Base-by-base conservation (phyloP, 2,329 filamentous ascomycete species). In the Ceratocystis diversiconidia region DNA sequence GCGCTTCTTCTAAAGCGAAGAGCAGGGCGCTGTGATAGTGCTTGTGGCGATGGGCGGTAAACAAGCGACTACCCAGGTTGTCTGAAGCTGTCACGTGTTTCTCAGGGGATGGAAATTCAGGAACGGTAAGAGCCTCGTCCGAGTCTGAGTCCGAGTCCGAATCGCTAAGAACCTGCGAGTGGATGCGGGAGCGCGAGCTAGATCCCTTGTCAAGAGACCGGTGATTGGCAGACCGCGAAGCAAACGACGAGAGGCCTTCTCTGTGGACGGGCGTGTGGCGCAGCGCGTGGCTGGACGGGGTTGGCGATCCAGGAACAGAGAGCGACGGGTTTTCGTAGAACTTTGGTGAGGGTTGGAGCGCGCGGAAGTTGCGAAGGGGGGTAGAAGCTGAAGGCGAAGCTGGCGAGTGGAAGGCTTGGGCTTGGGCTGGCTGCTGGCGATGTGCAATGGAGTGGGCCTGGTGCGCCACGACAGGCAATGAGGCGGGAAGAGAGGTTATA, bases 1-100 rank as follows among this genome's bases (percentile, higher is more conserved):
- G 82, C 46, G 90, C 90, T 78, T 95, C 90, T 79, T 97, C 92
- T 66, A 97, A 84, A 46, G 91, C 85, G 79, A 89, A 97, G 71
- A 95, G 86, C 73, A 99, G 92, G 46, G 94, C 92, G 74, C 88
- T 89, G 69, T 90, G 89, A 60, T 90, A 96, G 69, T 89, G 85
- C 71, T 85, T 87, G 61, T 91, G 96, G 74, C 96, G 86, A 72
- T 84, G 85, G 68, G 81, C 74, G 64, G 77, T 76, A 5, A 79
- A 78, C 65, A 62, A 67, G 46, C 43, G 52, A 50, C 60, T 44
- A 41, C 57, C 59, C 25, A 36, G 59, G 25, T 65, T 63, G 36
- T 64, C 63, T 43, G 59, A 63, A 43, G 52, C 60, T 12, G 46
- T 48, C n/a, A 52, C 59, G 28, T 63, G 66, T 43, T 61, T 36